Percentiles rank a stretch among this genome's conserved stretches.
Conservation (phyloP, 257 asterid genomes). For the Petunia axillaris region DNA sequence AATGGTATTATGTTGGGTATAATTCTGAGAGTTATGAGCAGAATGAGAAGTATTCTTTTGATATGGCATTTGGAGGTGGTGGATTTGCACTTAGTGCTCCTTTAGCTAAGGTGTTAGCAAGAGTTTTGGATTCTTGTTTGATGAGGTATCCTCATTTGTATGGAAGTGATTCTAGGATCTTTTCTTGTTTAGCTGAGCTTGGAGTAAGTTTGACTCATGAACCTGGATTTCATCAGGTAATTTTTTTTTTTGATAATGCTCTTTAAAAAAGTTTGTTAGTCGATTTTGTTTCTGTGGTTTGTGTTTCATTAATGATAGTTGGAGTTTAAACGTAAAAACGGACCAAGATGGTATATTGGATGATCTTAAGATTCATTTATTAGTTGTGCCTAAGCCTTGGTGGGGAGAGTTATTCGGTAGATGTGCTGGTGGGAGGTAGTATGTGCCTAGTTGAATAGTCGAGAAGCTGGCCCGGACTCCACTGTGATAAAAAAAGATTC, state of each 20-base stretch:
- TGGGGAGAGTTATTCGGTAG: too few relatives aligned
- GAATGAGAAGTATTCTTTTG: constrained; percentile 65
- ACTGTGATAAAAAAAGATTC: not conserved
- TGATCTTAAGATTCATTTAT: not conserved
- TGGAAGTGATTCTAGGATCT: constrained; percentile 85
- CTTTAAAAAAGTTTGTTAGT: not conserved
- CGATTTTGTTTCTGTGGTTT: constrained; percentile 11
- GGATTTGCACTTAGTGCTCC: constrained; percentile 82
- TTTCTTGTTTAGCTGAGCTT: constrained; percentile 76
- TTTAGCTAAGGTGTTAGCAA: constrained; percentile 63
- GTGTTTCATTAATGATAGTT: not conserved
- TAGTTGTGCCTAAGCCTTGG: not conserved
- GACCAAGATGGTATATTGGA: too few relatives aligned
- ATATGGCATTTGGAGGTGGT: constrained; percentile 88
- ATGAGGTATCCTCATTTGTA: constrained; percentile 69
- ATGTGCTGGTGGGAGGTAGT: too few relatives aligned
- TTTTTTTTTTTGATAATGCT: not conserved
- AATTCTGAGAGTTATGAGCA: constrained; percentile 76
- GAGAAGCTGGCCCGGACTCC: too few relatives aligned
- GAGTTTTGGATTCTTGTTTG: constrained; percentile 69
- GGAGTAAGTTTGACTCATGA: constrained; percentile 73
- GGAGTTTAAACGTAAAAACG: not conserved
- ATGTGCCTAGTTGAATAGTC: too few relatives aligned
- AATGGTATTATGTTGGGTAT: constrained; percentile 68
- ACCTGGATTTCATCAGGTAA: constrained; percentile 85